Evolutionary conservation across 371 early-diverging fungal genomes (phyloP).

Genomic region (Nematocida major): DNA sequence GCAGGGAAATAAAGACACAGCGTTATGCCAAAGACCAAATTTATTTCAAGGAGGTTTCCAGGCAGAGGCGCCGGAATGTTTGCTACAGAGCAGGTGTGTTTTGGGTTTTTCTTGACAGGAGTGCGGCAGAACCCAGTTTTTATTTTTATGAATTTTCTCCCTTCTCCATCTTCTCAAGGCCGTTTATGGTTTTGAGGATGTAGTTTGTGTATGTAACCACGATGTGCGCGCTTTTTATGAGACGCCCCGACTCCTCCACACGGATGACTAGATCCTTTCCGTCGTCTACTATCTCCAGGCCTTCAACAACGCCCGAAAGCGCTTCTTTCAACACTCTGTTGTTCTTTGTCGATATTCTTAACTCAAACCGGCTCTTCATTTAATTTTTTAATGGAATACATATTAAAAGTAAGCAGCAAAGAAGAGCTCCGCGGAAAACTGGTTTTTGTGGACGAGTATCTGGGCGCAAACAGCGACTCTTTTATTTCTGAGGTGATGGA

Average conservation of each 20-base stretch:
- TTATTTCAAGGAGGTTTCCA: no score
- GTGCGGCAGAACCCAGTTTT: no score
- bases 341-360: background rate
- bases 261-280: background rate
- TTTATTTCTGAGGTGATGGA: conserved; percentile 8
- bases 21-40: no score
- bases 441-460: conserved; percentile 15
- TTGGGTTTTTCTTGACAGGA: no score
- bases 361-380: conserved; percentile 24
- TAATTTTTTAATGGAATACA: conserved; percentile 39
- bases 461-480: background rate
- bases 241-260: background rate
- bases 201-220: conserved; percentile 22
- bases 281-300: background rate
- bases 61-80: no score
- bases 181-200: conserved; percentile 33
- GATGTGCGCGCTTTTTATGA: conserved; percentile 24
- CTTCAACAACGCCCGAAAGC: background rate
- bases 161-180: background rate
- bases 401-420: conserved; percentile 1
- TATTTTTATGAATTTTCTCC: background rate
- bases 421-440: background rate
- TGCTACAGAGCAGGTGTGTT: no score
- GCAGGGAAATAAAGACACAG: background rate
- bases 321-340: background rate